Conservation (phyloP, 2,329 filamentous ascomycete species). For the Coniochaeta sp. region DNA sequence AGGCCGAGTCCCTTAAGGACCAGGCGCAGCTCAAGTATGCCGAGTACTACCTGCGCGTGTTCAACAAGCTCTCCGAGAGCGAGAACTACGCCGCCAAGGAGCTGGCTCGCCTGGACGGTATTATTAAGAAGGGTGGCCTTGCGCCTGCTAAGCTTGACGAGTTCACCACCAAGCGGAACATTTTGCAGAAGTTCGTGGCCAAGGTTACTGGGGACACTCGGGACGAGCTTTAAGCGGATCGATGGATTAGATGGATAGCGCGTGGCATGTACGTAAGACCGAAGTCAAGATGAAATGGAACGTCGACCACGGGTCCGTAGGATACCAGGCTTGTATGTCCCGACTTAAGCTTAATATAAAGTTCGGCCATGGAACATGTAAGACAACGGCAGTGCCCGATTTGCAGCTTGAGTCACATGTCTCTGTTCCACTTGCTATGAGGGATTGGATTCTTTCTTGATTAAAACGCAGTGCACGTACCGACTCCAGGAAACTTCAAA, state of each 20-base stretch:
- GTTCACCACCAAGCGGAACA: constrained; percentile 78
- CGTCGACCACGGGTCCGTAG: constrained; percentile 22
- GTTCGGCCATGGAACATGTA: no score
- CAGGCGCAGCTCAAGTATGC: constrained; percentile 66
- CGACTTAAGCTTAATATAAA: not conserved
- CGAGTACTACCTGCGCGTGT: constrained; percentile 89
- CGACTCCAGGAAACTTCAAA: no score
- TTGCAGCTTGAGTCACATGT: no score
- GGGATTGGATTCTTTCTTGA: no score
- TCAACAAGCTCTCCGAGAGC: constrained; percentile 75
- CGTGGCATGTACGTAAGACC: constrained; percentile 1
- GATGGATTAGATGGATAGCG: constrained; percentile 3
- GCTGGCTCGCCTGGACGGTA: constrained; percentile 67
- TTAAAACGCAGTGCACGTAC: no score
- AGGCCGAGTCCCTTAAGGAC: constrained; percentile 58
- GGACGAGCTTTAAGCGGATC: constrained; percentile 58
- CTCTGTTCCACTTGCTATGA: no score
- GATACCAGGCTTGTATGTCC: constrained; percentile 4
- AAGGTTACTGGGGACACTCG: constrained; percentile 50
- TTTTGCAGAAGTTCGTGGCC: constrained; percentile 69
- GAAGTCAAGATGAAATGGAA: constrained; percentile 2
- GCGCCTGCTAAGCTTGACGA: constrained; percentile 85
- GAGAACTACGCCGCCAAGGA: constrained; percentile 80
- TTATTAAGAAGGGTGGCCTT: constrained; percentile 81
- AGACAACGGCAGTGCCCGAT: no score